Base-by-base conservation (phyloP, 768 basidiomycete genomes). In the Chiua virens region DNA sequence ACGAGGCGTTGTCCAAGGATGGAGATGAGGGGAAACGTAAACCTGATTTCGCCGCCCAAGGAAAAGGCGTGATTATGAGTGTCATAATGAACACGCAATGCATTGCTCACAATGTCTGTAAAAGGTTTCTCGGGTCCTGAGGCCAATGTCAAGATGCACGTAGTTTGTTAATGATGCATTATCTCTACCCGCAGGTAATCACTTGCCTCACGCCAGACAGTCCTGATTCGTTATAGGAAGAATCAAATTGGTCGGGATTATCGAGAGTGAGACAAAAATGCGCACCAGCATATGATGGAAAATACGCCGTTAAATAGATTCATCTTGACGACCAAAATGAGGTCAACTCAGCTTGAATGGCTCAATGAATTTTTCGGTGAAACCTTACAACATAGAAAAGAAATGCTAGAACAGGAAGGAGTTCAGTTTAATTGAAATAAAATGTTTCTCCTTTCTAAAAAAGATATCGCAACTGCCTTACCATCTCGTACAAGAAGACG, bases 1-100 rank as follows among this genome's bases (percentile, higher is more conserved):
- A 57, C 61, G 46, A 58, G 64, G 41, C 56, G 68, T 51, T 52
- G 67, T 44, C 49, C 66, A 42, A 52, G 49, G 36, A 64, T 17
- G 3, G 46, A 34, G 9, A 62, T 13, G 7, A 61, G 13, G 1
- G 58, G 53, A 15, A 20, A 44, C 21, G 59, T 45, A 4, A 58
- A 0, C 22, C 62, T 61, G 21, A 13, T 9, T 3, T 25, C 20
- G 8, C 3, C 9, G 6, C n/a, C 11, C 38, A 18, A 20, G 3
- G n/a, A n/a, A 30, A 13, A 7, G 11, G 14, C 32, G 10, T 8
- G 11, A 3, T 18, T n/a, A 8, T 13, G 1, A 36, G 44, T 21
- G 17, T 25, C 44, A 32, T 35, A 17, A 7, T 10, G 1, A 35
- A 35, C 21, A 30, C 8, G 15, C 15, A 23, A 23, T 13, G 23